Evolutionary conservation across 139 green algal genomes (phyloP).

Genomic region (Closterium sp.): DNA sequence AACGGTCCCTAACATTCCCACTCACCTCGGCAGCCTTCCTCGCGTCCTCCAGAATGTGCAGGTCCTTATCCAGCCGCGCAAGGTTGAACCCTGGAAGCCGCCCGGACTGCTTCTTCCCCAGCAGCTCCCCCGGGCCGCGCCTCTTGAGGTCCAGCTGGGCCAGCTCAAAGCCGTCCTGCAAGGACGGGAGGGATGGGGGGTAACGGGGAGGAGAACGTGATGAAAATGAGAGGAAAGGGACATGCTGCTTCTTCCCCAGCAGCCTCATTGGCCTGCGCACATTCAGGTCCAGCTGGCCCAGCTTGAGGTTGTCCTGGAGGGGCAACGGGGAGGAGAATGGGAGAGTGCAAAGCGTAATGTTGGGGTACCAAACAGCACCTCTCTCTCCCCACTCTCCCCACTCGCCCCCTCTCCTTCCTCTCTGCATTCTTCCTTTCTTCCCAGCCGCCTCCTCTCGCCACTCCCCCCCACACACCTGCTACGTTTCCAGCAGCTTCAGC

Average conservation of each 20-base stretch:
- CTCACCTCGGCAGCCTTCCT: slow-evolving; percentile 25
- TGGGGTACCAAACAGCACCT: too few relatives aligned
- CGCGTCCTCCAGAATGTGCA: slow-evolving; percentile 9
- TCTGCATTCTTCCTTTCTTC: neutral
- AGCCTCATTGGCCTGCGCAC: slow-evolving; percentile 69
- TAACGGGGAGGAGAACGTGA: too few relatives aligned
- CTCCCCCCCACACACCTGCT: slow-evolving; percentile 6
- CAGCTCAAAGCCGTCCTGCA: slow-evolving; percentile 72
- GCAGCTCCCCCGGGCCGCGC: slow-evolving; percentile 70
- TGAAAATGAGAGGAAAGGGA: too few relatives aligned
- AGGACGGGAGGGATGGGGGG: neutral
- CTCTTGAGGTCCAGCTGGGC: slow-evolving; percentile 75
- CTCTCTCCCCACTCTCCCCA: neutral
- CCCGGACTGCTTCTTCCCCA: slow-evolving; percentile 66
- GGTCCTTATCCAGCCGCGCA: neutral
- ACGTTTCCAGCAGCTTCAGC: slow-evolving; percentile 13
- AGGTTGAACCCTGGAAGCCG: slow-evolving; percentile 51
- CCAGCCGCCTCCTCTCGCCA: neutral
- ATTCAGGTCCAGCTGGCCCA: slow-evolving; percentile 78
- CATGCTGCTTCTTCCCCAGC: slow-evolving; percentile 54
- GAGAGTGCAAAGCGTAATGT: too few relatives aligned
- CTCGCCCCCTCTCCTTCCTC: neutral
- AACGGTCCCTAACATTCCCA: too few relatives aligned
- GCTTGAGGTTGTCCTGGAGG: slow-evolving; percentile 67
- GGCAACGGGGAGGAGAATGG: too few relatives aligned